A percentile compares a stretch with the other conserved stretches of the same genome.
These are phyloP conservation scores for Climacium dendroides DNA, from an alignment of 225 moss, liverwort and hornwort genomes.

Conservation along the genomic window DNA sequence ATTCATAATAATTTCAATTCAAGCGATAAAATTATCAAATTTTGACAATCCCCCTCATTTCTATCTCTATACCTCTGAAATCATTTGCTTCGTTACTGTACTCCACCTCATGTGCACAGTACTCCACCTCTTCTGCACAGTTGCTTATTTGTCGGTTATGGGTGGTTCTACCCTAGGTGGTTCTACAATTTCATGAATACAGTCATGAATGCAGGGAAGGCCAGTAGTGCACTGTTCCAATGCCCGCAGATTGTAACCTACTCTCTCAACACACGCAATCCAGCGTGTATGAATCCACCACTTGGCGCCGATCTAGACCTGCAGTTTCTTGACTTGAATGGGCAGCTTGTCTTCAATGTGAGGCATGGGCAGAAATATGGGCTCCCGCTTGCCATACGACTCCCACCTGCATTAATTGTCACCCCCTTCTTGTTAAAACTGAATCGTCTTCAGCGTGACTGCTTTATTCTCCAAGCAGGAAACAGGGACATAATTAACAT, in stretches of 20 bases:
- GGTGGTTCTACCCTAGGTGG: no score
- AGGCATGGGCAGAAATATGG: conserved; percentile 29
- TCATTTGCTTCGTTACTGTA: no score
- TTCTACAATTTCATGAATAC: background rate
- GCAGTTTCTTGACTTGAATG: conserved; percentile 3
- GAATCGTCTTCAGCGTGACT: background rate
- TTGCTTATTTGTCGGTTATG: no score
- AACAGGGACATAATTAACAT: background rate
- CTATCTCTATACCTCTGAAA: no score
- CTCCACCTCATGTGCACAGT: no score
- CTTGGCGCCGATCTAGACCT: background rate
- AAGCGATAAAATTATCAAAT: no score
- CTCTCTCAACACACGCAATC: background rate
- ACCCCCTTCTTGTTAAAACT: background rate
- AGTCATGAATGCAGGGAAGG: background rate
- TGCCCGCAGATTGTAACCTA: background rate
- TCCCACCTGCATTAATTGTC: conserved; percentile 15
- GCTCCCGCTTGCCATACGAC: conserved; percentile 12
- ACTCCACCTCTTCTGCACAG: no score
- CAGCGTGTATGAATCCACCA: background rate
- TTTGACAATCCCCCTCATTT: no score
- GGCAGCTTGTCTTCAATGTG: conserved; percentile 13
- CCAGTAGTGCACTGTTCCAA: background rate
- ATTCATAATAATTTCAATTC: no score
- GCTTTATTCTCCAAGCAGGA: background rate